Evolutionary conservation across 768 basidiomycete genomes (phyloP), one percentile per base, ranked within the genome.

Genomic region (Rhodosporidiobolus sp.): DNA sequence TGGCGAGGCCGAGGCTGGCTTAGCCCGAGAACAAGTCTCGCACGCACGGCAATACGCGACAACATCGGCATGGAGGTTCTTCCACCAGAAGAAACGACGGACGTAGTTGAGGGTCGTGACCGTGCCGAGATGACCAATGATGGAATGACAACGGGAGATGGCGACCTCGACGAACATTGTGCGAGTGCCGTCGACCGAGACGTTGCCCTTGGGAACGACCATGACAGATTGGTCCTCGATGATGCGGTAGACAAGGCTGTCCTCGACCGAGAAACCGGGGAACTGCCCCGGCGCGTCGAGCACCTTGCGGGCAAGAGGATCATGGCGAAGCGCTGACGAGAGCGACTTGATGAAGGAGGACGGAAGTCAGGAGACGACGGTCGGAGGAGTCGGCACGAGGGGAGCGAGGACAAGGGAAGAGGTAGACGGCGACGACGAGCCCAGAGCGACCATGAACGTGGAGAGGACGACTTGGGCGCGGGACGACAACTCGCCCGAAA

Each of bases 11-110:
- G 63, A 45, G 0, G 49, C 17, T 8, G 52, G 3, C 57, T 70
- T 65, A 58, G 38, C 38, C 30, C 69, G 63, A 24, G 24, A 14
- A 59, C 69, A 70, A 0, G 34, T 8, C 45, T 70, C 69, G 69
- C 69, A 70, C 19, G 10, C 6, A 4, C 24, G 17, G 32, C 28
- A 34, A 63, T 60, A 70, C 43, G 55, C 50, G 17, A 34, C 4
- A 7, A 53, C 63, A 45, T 70, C 69, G 28, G n/a, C 16, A 20
- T 48, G 50, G 58, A 65, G 61, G 4, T 30, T 16, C 43, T 50
- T 2, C 69, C 69, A 70, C 63, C 58, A 70, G 45, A 61, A 70
- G 16, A 32, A 54, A 7, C 49, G 57, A 9, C 58, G 58, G 19
- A 55, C 24, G n/a, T 34, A 34, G 5, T 43, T 24, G 26, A 60